A percentile compares a stretch with the other conserved stretches of the same genome.
Evolutionary conservation across 2,329 filamentous ascomycete species (phyloP).

Genomic region (Scedosporium aurantiacum): DNA sequence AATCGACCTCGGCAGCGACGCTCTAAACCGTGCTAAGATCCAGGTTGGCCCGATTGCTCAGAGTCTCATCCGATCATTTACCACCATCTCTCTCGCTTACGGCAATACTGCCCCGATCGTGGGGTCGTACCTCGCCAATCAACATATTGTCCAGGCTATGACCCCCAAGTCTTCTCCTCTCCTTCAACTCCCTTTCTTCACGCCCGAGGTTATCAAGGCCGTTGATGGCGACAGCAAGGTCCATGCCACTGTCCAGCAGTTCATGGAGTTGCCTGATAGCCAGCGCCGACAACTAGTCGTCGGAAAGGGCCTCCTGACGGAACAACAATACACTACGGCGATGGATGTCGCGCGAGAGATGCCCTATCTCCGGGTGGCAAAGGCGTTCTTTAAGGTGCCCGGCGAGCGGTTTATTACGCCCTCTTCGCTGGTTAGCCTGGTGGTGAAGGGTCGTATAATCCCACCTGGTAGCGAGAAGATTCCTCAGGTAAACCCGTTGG

Average conservation of each 20-base stretch:
- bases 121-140: constrained; percentile 68
- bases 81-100: constrained; percentile 77
- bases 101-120: constrained; percentile 74
- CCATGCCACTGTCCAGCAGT: constrained; percentile 72
- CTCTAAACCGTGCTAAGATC: constrained; percentile 76
- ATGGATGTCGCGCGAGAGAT: constrained; percentile 72
- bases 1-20: constrained; percentile 75
- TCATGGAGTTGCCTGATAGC: constrained; percentile 72
- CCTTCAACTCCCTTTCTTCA: constrained; percentile 84
- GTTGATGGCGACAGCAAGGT: constrained; percentile 66
- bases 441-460: constrained; percentile 89
- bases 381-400: constrained; percentile 96
- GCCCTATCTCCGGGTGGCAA: constrained; percentile 72
- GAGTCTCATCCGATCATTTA: constrained; percentile 75
- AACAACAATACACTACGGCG: constrained; percentile 65
- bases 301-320: constrained; percentile 58
- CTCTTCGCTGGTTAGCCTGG: constrained; percentile 81
- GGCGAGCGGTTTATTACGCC: constrained; percentile 90
- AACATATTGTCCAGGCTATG: constrained; percentile 83
- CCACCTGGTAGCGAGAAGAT: constrained; percentile 71
- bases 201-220: constrained; percentile 49
- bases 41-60: constrained; percentile 81
- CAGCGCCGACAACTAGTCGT: constrained; percentile 63
- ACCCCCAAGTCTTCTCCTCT: constrained; percentile 76
- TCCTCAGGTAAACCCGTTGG: constrained; percentile 62